Base-by-base conservation (phyloP, 1,139 yeast species). In the Yamadazyma kanchanaburiensis region DNA sequence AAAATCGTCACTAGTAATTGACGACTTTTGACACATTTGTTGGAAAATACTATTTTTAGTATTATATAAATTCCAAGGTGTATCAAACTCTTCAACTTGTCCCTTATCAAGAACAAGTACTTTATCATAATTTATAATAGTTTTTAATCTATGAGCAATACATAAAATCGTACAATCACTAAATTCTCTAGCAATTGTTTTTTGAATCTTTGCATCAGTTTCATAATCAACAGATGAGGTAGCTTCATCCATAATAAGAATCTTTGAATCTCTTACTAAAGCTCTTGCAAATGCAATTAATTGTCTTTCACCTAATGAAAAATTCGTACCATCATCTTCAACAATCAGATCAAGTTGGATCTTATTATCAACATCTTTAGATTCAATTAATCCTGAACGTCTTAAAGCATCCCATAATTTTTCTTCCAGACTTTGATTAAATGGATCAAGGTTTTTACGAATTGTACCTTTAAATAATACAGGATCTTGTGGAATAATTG, bases 401-500 rank as follows among this genome's bases (percentile, higher is more conserved):
- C 55, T 47, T 26, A 60, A 47, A 3, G 63, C 50, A 37, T 53
- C 57, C 64, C 65, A 56, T 32, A 63, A 49, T 25, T 40, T 42
- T 9, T 42, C 52, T 40, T 64, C 69, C 3, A 51, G 27, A 35
- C 52, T 50, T 34, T 58, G 51, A 19, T 48, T 51, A 34, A 60
- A 61, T 30, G 94, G 89, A 58, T 88, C 96, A 49, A 88, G 63
- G 49, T 88, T 88, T 17, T 80, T 70, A 45, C 88, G 72, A 32
- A 88, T 70, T 0, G 94, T 80, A 31, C 96, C 96, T 8, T 83
- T 69, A 55, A 88, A 88, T 46, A 88, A 60, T 0, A 94, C 86
- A 15, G 96, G 96, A 52, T 88, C 96, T 58, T 88, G 96, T 7
- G 96, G 96, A 53, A 88, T 88, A 43, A 88, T 88, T 1, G 95